These are phyloP conservation scores for Leccinum pellstonianum DNA, from an alignment of 768 basidiomycete species.

Conservation along the genomic window DNA sequence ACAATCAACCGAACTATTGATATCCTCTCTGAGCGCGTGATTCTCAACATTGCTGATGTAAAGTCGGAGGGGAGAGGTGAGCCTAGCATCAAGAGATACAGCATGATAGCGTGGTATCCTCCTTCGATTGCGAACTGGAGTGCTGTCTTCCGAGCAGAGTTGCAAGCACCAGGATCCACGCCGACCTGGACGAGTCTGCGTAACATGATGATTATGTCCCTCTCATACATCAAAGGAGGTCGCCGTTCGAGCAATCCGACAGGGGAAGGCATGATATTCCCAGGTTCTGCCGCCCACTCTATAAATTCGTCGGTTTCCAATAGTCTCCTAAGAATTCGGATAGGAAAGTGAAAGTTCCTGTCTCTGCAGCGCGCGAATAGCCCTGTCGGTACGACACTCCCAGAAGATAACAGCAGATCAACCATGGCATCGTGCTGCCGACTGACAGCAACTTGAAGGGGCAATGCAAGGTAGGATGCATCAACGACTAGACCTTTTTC, in stretches of 20 bases:
- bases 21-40: not conserved
- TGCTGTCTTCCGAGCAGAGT: not conserved
- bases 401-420: not conserved
- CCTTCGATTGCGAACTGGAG: constrained; percentile 5
- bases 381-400: constrained; percentile 4
- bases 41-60: not conserved
- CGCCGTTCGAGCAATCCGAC: not conserved
- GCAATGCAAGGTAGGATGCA: not conserved
- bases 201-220: constrained; percentile 6
- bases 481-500: constrained; percentile 6
- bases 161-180: not conserved
- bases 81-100: constrained; percentile 1
- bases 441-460: constrained; percentile 9
- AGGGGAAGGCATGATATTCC: not conserved
- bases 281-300: constrained; percentile 9
- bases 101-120: not conserved
- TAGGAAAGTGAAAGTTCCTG: constrained; percentile 2
- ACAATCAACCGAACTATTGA: not conserved
- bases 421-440: constrained; percentile 4
- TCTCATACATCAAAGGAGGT: constrained; percentile 7
- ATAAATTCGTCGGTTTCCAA: constrained; percentile 7
- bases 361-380: not conserved
- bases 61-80: not conserved
- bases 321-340: constrained; percentile 5
- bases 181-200: constrained; percentile 10